Conservation (phyloP, 805 yeast species). For the Yarrowia sp. region DNA sequence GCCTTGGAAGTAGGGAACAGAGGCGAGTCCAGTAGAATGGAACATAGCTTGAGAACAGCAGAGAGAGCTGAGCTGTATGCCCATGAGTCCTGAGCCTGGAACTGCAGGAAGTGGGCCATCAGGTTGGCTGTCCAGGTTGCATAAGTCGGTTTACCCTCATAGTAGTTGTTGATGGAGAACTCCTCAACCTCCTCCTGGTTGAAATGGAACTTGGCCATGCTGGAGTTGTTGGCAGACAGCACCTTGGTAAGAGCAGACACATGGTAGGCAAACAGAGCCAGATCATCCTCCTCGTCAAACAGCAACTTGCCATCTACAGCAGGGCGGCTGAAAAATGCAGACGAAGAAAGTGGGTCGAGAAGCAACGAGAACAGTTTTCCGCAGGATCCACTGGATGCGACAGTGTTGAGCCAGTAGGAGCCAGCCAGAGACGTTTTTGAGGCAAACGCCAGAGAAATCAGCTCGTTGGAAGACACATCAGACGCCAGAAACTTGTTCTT, state of each 20-base stretch:
- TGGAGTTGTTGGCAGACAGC: slow-evolving; percentile 36
- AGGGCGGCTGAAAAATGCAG: slow-evolving; percentile 36
- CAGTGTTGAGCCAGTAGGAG: slow-evolving; percentile 33
- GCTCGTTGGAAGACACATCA: slow-evolving; percentile 20
- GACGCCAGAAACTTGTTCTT: slow-evolving; percentile 3
- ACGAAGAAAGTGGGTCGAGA: slow-evolving; percentile 52
- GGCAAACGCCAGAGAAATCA: slow-evolving; percentile 14
- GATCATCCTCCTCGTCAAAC: slow-evolving; percentile 51
- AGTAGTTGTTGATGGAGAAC: not conserved
- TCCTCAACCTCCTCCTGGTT: slow-evolving; percentile 19
- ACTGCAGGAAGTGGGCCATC: slow-evolving; percentile 10
- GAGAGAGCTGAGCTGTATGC: slow-evolving; percentile 19
- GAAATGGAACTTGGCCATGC: slow-evolving; percentile 25
- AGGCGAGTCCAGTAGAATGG: slow-evolving; percentile 17
- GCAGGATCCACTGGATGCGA: slow-evolving; percentile 48
- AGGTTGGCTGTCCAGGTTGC: slow-evolving; percentile 9
- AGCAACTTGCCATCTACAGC: slow-evolving; percentile 28
- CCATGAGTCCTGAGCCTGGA: not conserved
- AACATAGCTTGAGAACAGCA: slow-evolving; percentile 18
- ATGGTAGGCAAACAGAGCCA: slow-evolving; percentile 61
- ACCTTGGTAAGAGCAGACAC: slow-evolving; percentile 54
- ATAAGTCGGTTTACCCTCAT: slow-evolving; percentile 5
- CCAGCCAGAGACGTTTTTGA: slow-evolving; percentile 2
- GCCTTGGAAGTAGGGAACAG: slow-evolving; percentile 9
- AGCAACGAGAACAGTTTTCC: slow-evolving; percentile 61